A percentile compares a stretch with the other conserved stretches of the same genome.
phyloP scores from a whole-genome alignment of 768 basidiomycete genomes.

The Boletellus ananas region DNA sequence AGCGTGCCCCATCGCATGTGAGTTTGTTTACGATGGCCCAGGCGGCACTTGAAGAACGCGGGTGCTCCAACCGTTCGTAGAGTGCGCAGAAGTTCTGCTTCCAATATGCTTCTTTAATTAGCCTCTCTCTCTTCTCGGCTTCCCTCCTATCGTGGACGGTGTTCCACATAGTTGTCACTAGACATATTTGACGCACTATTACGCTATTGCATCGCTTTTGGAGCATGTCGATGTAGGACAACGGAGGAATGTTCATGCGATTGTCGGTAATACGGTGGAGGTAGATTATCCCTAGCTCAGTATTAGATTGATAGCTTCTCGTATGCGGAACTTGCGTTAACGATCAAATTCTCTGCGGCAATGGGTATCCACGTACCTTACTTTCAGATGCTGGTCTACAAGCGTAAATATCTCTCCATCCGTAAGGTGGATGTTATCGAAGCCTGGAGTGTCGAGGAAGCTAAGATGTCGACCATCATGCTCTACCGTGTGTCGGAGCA shows the following conservation, averaged over 20 bases:
- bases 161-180: slow-evolving; percentile 13
- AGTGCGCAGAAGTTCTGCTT: background rate
- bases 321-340: background rate
- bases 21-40: background rate
- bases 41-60: background rate
- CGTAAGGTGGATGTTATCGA: background rate
- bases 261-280: slow-evolving; percentile 6
- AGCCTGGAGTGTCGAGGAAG: slow-evolving; percentile 8
- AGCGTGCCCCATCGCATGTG: background rate
- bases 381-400: background rate
- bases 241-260: background rate
- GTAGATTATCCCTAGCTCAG: slow-evolving; percentile 3
- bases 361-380: background rate
- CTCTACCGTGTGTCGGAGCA: background rate
- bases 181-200: background rate
- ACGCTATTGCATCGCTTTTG: background rate
- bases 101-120: background rate
- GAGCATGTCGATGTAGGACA: slow-evolving; percentile 1
- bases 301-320: background rate
- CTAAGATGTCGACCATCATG: slow-evolving; percentile 1
- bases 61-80: slow-evolving; percentile 4
- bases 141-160: background rate
- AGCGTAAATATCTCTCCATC: background rate
- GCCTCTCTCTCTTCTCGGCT: background rate
- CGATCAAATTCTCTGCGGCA: background rate